phyloP scores from a whole-genome alignment of 257 asterid species.

The Solanum paucissectum region DNA sequence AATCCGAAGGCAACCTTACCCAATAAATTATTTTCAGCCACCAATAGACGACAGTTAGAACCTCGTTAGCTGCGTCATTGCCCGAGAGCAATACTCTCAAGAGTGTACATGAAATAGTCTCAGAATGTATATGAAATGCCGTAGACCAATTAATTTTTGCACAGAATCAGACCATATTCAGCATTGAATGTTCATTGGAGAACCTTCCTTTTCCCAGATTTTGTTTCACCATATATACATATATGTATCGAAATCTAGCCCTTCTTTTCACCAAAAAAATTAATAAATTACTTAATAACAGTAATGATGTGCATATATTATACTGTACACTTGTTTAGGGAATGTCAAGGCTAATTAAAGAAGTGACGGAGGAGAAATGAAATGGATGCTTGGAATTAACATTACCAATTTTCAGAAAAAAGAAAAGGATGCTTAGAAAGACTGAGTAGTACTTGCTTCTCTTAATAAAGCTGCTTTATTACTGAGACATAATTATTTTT shows the following conservation, averaged over 20 bases:
- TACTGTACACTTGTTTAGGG: neutral
- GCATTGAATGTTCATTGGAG: neutral
- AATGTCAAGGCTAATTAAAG: neutral
- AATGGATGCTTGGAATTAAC: neutral
- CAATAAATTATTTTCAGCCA: neutral
- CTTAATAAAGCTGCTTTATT: neutral
- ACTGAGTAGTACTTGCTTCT: neutral
- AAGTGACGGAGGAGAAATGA: neutral
- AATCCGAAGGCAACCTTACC: neutral
- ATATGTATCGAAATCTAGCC: neutral
- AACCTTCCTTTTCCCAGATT: neutral
- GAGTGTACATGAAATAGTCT: neutral
- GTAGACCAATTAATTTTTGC: neutral
- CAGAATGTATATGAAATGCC: neutral
- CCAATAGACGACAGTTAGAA: neutral
- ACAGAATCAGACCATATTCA: neutral
- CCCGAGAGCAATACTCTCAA: neutral
- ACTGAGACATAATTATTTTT: neutral
- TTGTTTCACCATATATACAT: neutral
- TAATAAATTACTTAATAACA: neutral
- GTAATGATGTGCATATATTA: neutral
- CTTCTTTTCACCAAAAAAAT: neutral
- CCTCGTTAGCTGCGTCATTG: neutral
- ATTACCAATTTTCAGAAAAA: neutral
- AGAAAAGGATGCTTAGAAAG: neutral